Percentiles rank a stretch among this genome's conserved stretches.
phyloP scores from a whole-genome alignment of 2,329 filamentous ascomycete genomes.

The Trichophyton verrucosum region DNA sequence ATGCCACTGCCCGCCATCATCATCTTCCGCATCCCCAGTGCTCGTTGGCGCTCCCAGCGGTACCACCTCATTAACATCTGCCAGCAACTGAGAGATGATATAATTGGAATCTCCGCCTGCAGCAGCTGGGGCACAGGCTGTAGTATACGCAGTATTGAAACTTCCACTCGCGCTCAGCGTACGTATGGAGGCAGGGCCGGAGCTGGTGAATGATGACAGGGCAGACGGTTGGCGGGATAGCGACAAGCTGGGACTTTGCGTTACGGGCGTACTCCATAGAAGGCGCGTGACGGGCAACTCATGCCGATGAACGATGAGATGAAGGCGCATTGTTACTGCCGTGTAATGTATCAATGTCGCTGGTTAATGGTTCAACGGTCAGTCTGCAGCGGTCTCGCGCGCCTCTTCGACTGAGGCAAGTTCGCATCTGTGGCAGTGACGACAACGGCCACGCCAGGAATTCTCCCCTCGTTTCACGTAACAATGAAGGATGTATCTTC shows the following conservation, averaged over 20 bases:
- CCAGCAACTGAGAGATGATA: slow-evolving; percentile 64
- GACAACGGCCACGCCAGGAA: neutral
- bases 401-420: neutral
- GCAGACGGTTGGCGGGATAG: slow-evolving; percentile 13
- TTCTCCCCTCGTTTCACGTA: neutral
- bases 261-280: slow-evolving; percentile 51
- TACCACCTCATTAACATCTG: slow-evolving; percentile 64
- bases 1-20: slow-evolving; percentile 52
- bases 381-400: neutral
- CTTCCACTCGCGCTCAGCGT: slow-evolving; percentile 26
- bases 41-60: slow-evolving; percentile 58
- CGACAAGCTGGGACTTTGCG: slow-evolving; percentile 14
- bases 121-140: neutral
- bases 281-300: slow-evolving; percentile 59
- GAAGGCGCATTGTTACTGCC: slow-evolving; percentile 50
- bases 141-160: slow-evolving; percentile 13
- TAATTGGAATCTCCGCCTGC: slow-evolving; percentile 35
- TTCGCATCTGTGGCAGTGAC: neutral
- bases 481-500: neutral
- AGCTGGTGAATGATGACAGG: slow-evolving; percentile 20
- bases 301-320: slow-evolving; percentile 60
- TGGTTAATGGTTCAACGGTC: neutral
- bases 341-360: neutral
- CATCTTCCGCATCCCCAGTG: slow-evolving; percentile 13
- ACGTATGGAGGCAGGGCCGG: slow-evolving; percentile 21